A percentile compares a stretch with the other conserved stretches of the same genome.
Conservation (phyloP, 768 basidiomycete genomes). For the Suillus alpinus region DNA sequence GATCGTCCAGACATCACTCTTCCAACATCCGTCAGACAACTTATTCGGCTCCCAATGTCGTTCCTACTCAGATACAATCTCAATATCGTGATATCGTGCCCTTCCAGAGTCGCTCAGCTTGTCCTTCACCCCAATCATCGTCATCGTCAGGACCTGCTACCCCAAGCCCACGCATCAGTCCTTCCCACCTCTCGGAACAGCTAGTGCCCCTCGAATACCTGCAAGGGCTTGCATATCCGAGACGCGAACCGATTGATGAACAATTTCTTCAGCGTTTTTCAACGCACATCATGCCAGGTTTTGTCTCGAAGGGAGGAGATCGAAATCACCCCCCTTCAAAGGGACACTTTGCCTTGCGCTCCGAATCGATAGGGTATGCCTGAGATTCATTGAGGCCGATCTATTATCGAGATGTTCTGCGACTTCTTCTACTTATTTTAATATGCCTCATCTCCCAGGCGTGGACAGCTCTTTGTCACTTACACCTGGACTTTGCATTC, state of each 20-base stretch:
- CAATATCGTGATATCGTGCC: conserved; percentile 20
- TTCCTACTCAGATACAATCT: conserved; percentile 8
- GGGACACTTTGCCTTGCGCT: neutral
- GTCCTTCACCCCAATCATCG: conserved; percentile 33
- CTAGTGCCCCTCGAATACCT: conserved; percentile 67
- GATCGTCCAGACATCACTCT: conserved; percentile 12
- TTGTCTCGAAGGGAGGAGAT: conserved; percentile 14
- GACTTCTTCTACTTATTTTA: neutral
- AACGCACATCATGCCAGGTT: conserved; percentile 22
- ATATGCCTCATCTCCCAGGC: neutral
- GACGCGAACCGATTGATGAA: conserved; percentile 64
- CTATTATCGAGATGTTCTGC: neutral
- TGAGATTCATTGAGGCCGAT: neutral
- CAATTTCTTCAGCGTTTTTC: conserved; percentile 59
- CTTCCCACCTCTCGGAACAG: conserved; percentile 25
- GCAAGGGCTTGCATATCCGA: conserved; percentile 49
- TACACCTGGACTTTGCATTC: neutral
- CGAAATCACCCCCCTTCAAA: conserved; percentile 15
- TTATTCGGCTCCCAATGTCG: conserved; percentile 31
- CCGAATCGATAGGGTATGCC: neutral
- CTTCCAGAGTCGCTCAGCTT: conserved; percentile 23
- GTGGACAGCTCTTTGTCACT: neutral
- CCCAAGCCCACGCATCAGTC: conserved; percentile 28
- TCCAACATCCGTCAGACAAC: conserved; percentile 26
- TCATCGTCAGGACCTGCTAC: conserved; percentile 39